Percentiles rank a stretch among this genome's conserved stretches.
Conservation (phyloP, 108 stramenopile species). For the Pseudonitzschia multistriata region DNA sequence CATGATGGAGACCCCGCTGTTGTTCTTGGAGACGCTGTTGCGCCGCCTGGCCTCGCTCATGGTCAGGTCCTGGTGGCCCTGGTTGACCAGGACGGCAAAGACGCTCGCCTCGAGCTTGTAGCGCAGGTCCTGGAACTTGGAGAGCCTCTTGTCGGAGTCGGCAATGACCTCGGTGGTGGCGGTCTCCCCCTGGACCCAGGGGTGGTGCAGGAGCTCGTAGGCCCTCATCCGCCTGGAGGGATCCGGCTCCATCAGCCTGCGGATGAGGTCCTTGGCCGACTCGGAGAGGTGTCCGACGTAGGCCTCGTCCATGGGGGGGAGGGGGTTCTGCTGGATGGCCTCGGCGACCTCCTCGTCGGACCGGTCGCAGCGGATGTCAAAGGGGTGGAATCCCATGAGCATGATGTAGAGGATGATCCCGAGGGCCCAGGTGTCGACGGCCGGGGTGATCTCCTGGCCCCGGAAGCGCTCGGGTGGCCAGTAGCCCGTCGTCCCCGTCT, state of each 20-base stretch:
- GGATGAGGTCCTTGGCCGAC: conserved; percentile 73
- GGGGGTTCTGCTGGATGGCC: conserved; percentile 41
- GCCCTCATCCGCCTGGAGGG: conserved; percentile 70
- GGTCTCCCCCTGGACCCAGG: conserved; percentile 84
- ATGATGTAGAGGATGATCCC: conserved; percentile 89
- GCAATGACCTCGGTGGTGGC: conserved; percentile 65
- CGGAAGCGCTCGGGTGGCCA: conserved; percentile 50
- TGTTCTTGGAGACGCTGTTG: conserved; percentile 23
- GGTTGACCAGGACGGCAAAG: conserved; percentile 73
- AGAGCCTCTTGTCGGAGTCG: conserved; percentile 70
- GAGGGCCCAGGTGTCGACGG: conserved; percentile 77
- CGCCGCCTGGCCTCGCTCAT: conserved; percentile 41
- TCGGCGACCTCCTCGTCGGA: conserved; percentile 69
- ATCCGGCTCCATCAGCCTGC: conserved; percentile 65
- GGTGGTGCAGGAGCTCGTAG: conserved; percentile 77
- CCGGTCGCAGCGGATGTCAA: conserved; percentile 59
- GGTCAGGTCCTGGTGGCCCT: conserved; percentile 39
- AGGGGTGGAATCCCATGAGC: conserved; percentile 84
- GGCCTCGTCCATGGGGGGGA: conserved; percentile 41
- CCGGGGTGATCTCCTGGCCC: conserved; percentile 24
- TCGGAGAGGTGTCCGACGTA: conserved; percentile 58
- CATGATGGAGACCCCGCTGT: conserved; percentile 54
- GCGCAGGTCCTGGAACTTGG: conserved; percentile 59
- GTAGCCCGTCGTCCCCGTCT: conserved; percentile 71
- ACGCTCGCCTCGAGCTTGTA: conserved; percentile 69